These are phyloP conservation scores for Orychophragmus violaceus DNA, from an alignment of 345 rosid genomes.

Conservation along the genomic window DNA sequence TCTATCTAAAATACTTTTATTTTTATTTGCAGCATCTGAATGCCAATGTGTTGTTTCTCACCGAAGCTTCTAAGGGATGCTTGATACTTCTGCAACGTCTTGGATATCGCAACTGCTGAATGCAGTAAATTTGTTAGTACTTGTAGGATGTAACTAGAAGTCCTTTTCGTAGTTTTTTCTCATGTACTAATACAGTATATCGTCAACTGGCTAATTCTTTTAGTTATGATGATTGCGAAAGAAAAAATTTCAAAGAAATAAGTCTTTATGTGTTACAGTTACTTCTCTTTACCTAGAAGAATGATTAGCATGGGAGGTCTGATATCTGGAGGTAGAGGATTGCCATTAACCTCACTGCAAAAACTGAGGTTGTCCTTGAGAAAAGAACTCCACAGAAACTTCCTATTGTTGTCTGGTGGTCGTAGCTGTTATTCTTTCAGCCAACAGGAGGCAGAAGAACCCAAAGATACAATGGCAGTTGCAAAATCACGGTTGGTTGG, in stretches of 20 bases:
- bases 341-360: not conserved
- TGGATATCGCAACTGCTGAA: not conserved
- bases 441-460: not conserved
- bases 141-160: too few species aligned
- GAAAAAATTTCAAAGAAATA: not conserved
- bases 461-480: not conserved
- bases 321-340: not conserved
- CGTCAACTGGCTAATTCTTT: not conserved
- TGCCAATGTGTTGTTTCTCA: not conserved
- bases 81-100: constrained; percentile 3
- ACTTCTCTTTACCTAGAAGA: not conserved
- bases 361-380: not conserved
- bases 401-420: not conserved
- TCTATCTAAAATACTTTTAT: not conserved
- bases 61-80: not conserved
- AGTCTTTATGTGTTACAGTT: not conserved
- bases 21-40: not conserved
- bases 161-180: not conserved
- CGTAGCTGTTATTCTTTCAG: not conserved
- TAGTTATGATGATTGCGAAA: constrained; percentile 9
- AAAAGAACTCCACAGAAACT: not conserved
- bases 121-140: not conserved
- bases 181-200: not conserved
- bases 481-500: not conserved
- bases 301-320: not conserved